Evolutionary conservation across 2,329 filamentous ascomycete species (phyloP).

Genomic region (Sporothrix globosa): DNA sequence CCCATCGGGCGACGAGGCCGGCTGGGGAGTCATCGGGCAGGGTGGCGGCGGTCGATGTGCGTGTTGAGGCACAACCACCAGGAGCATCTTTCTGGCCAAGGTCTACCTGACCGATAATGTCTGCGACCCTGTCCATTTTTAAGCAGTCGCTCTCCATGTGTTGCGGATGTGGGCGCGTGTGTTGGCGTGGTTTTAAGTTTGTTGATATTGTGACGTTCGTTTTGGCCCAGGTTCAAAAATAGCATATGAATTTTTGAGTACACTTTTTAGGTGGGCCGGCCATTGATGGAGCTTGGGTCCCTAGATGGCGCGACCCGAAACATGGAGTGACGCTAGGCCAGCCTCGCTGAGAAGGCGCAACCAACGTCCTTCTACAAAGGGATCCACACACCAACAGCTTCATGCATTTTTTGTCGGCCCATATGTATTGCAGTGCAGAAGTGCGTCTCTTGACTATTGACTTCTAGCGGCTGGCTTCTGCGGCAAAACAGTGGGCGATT

Average conservation of each 20-base stretch:
- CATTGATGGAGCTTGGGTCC: neutral
- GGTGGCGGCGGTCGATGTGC: neutral
- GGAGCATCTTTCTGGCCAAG: neutral
- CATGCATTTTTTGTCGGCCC: too few relatives aligned
- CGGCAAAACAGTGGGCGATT: too few relatives aligned
- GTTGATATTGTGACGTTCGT: neutral
- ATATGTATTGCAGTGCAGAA: too few relatives aligned
- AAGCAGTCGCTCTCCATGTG: slow-evolving; percentile 9
- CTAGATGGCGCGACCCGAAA: neutral
- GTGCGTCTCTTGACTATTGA: too few relatives aligned
- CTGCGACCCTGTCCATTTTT: neutral
- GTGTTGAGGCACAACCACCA: neutral
- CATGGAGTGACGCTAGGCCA: neutral
- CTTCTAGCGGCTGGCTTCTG: too few relatives aligned
- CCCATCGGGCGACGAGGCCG: slow-evolving; percentile 30
- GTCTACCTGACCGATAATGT: neutral
- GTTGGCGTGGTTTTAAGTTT: neutral
- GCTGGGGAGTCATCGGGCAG: neutral
- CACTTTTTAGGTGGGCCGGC: neutral
- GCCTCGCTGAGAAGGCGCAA: slow-evolving; percentile 51
- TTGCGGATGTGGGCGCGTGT: neutral
- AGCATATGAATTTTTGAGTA: neutral
- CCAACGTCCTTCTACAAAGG: slow-evolving; percentile 56
- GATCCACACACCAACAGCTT: too few relatives aligned
- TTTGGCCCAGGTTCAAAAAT: neutral